Base-by-base conservation (phyloP, 2,329 filamentous ascomycete species). In the Pseudogymnoascus verrucosus region DNA sequence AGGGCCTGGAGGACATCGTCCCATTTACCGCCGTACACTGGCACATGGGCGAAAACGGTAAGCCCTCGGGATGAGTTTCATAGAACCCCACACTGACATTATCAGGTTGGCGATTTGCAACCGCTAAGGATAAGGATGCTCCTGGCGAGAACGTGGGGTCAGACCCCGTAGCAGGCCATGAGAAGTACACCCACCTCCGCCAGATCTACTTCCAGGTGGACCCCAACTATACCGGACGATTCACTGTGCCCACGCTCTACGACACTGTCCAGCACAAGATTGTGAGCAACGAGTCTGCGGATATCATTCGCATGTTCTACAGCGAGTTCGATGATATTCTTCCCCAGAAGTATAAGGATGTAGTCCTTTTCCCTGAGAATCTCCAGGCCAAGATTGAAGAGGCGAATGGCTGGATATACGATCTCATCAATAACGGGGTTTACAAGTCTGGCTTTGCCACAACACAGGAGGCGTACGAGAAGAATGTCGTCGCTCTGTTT, bases 1-100 rank as follows among this genome's bases (percentile, higher is more conserved):
- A 98, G 79, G 95, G 93, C 0, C 82, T 99, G 0, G 90, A 98
- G 70, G 88, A 96, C 64, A 83, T 95, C 68, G 87, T 99, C 69
- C 82, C 83, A 19, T 73, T 64, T 47, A 73, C 72, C 0, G 66
- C 66, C 19, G 72, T 74, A 11, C 72, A 74, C 54, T 74, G 72
- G 93, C 88, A 96, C 71, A 86, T 98, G 79, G 82, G 76, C 28
- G 74, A 86, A 54, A 79, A 80, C 34, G 85, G 76, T 78, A 23
- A 31, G 14, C 28, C 16, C 4, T 10, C 31, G 11, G 14, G 34
- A 31, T 16, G 37, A 23, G 42, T 16, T 28, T 23, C 2, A n/a
- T n/a, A 4, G 16, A 11, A 31, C 3, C 14, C 36, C 62, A 34
- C 11, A 21, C 51, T 57, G 2, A 57, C n/a, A 57, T 12, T 19